phyloP scores from a whole-genome alignment of 441 rosid species.

The Biscutella laevigata region DNA sequence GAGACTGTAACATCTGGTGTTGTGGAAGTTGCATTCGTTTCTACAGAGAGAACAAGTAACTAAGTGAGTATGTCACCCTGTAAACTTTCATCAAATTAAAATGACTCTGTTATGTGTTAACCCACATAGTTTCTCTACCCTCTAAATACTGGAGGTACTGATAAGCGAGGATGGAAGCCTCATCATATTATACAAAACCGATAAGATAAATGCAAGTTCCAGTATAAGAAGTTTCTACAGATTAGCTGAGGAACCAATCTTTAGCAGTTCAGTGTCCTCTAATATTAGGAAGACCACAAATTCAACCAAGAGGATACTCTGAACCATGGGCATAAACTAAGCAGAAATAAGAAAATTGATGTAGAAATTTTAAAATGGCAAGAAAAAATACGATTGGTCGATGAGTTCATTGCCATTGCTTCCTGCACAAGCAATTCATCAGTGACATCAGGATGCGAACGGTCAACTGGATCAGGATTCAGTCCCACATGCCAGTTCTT shows the following conservation, averaged over 20 bases:
- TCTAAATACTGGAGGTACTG: conserved; percentile 3
- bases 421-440: conserved; percentile 58
- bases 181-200: not conserved
- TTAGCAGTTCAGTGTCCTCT: conserved; percentile 1
- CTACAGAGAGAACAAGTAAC: conserved; percentile 40
- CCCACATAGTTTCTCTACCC: not conserved
- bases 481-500: conserved; percentile 92
- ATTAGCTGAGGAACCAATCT: conserved; percentile 5
- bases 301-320: not conserved
- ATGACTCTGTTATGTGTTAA: conserved; percentile 13
- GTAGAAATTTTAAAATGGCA: not conserved
- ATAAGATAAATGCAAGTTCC: not conserved
- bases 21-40: conserved; percentile 36
- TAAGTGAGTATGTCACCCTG: conserved; percentile 13
- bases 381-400: conserved; percentile 44
- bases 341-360: conserved; percentile 17
- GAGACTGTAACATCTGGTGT: conserved; percentile 34
- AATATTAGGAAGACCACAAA: conserved; percentile 4
- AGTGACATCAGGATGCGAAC: conserved; percentile 84
- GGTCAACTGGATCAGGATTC: conserved; percentile 82
- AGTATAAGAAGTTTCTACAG: not conserved
- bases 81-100: conserved; percentile 10
- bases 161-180: conserved; percentile 3
- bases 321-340: not conserved
- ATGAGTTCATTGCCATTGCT: conserved; percentile 43